Conservation (phyloP, 1,284 basidiomycete species). For the Cutaneotrichosporon cavernicola region DNA sequence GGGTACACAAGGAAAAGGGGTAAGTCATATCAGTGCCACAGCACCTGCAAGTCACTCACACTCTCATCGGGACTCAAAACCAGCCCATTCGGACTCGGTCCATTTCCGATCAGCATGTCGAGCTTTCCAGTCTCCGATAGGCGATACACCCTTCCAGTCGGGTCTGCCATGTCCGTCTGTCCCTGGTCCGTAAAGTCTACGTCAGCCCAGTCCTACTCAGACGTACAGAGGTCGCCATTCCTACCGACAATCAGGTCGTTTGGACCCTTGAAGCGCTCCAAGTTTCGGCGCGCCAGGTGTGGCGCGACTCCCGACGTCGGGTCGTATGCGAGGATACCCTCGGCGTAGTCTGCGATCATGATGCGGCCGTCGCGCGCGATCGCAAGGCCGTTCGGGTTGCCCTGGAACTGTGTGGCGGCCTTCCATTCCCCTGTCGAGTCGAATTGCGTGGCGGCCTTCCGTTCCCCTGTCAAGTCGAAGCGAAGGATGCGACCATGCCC, state of each 20-base stretch:
- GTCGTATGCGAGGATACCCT: not conserved
- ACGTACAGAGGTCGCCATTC: not conserved
- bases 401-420: not conserved
- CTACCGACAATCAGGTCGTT: not conserved
- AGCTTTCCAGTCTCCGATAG: not conserved
- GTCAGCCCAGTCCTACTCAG: not conserved
- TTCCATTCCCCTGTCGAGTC: not conserved
- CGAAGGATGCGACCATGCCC: not conserved
- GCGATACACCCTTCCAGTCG: not conserved
- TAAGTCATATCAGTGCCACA: too few species aligned
- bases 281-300: not conserved
- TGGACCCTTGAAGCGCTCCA: not conserved
- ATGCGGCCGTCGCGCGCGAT: not conserved
- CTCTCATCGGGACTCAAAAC: not conserved
- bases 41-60: too few species aligned
- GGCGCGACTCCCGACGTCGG: not conserved
- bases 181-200: slow-evolving; percentile 3
- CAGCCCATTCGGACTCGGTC: slow-evolving; percentile 1
- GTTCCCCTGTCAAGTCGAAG: not conserved
- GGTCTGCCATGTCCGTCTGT: slow-evolving; percentile 1
- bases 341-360: not conserved
- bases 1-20: too few species aligned
- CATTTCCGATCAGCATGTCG: not conserved
- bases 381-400: not conserved
- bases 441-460: not conserved